Base-by-base conservation (phyloP, 306 rosid species). In the Sesbania bispinosa region DNA sequence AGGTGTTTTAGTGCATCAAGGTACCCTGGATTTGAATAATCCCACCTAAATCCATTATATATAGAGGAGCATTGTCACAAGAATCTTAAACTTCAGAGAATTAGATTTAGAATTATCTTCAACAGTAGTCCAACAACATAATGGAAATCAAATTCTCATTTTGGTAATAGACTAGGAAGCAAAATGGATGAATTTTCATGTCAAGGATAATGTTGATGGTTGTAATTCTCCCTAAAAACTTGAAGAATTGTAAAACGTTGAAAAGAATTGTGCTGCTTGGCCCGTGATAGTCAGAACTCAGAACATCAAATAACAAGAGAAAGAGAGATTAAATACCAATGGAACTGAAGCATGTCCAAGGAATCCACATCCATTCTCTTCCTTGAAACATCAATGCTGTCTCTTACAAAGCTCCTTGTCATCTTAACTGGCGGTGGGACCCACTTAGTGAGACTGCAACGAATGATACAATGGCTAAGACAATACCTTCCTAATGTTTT, bases 311-410 rank as follows among this genome's bases (percentile, higher is more conserved):
- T 57, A 55, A 69, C 61, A 63, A 55, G 19, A 57, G 46, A 10
- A 23, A 43, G 71, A 24, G 27, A 70, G 67, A 55, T 42, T 52
- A 58, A 32, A 27, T 85, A 93, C 98, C 98, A 94, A 83, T 94
- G 97, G 74, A 94, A 94, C 83, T 90, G 98, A 84, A 94, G 98
- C 98, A 94, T 94, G 81, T 94, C 98, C 83, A 94, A 79, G 54
- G 97, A 86, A 68, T 85, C 78, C 60, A 93, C 97, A 55, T 90
- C 98, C 98, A 93, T 93, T 83, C 98, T 93, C 88, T 82, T 93
- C 77, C 92, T 84, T 30, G 98, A 93, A 43, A 89, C 75, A 76
- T 93, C 79, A 15, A 90, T 89, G 78, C 86, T 90, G 59, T 90
- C 97, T 84, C 90, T 86, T 47, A 93, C 98, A 70, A 39, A 88